A percentile compares a stretch with the other conserved stretches of the same genome.
phyloP scores from a whole-genome alignment of 495 filamentous ascomycete genomes.

The Glarea lozoyensis region DNA sequence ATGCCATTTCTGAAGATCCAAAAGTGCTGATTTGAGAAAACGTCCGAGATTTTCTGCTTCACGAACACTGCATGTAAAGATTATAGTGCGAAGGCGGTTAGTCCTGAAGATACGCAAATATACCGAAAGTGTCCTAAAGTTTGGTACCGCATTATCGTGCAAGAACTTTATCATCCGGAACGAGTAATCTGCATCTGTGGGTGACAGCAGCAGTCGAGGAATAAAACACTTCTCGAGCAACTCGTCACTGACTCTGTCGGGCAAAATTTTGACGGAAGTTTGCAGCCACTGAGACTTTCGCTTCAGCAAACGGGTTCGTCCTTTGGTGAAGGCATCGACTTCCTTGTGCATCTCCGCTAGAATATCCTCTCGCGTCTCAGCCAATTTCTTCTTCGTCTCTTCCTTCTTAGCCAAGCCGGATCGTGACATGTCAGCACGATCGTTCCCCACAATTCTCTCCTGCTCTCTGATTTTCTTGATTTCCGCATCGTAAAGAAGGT shows the following conservation, averaged over 20 bases:
- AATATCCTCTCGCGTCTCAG: conserved; percentile 52
- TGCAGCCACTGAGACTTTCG: conserved; percentile 79
- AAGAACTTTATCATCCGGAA: conserved; percentile 79
- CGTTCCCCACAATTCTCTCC: conserved; percentile 51
- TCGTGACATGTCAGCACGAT: conserved; percentile 62
- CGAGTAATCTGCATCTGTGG: conserved; percentile 77
- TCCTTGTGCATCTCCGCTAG: conserved; percentile 60
- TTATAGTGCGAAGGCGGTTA: conserved; percentile 65
- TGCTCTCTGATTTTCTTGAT: conserved; percentile 51
- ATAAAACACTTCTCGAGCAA: conserved; percentile 86
- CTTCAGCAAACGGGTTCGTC: conserved; percentile 53
- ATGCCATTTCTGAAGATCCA: conserved; percentile 78
- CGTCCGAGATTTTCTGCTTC: conserved; percentile 87
- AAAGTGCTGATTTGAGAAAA: conserved; percentile 73
- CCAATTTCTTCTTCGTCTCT: conserved; percentile 48
- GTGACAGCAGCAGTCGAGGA: conserved; percentile 74
- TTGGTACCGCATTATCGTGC: conserved; percentile 70
- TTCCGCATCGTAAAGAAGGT: conserved; percentile 66
- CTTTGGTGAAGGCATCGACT: conserved; percentile 53
- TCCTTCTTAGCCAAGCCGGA: conserved; percentile 55
- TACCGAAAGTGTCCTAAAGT: conserved; percentile 78
- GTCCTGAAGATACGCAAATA: conserved; percentile 78
- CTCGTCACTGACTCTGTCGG: conserved; percentile 59
- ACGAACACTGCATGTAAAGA: conserved; percentile 78
- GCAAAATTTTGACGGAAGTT: conserved; percentile 48